These are phyloP conservation scores for Pecoramyces ruminantium DNA, from an alignment of 192 early-diverging fungal genomes.

Conservation along the genomic window DNA sequence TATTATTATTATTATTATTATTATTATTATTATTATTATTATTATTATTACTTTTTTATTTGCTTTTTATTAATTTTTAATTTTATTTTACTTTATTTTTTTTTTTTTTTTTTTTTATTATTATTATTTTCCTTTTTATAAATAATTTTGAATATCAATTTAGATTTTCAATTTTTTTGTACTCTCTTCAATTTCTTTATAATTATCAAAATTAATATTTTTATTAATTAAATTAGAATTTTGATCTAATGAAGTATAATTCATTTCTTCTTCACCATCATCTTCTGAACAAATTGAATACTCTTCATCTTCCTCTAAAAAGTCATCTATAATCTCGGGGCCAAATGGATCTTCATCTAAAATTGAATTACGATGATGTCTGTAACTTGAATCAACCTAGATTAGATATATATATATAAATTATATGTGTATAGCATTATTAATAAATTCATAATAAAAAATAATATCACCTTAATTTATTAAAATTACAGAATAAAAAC, in stretches of 20 bases:
- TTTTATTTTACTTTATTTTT: too few species aligned
- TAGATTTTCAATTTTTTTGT: too few species aligned
- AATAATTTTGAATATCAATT: too few species aligned
- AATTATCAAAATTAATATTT: not conserved
- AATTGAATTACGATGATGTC: not conserved
- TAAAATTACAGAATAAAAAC: too few species aligned
- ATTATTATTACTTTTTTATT: too few species aligned
- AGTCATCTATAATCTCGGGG: not conserved
- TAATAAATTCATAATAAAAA: not conserved
- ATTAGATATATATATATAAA: not conserved
- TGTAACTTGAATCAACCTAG: not conserved
- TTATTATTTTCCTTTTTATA: too few species aligned
- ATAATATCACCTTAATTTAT: not conserved
- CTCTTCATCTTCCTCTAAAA: not conserved
- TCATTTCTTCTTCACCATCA: not conserved
- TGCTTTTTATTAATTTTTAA: too few species aligned
- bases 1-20: too few species aligned
- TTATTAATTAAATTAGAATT: not conserved
- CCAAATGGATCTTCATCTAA: not conserved
- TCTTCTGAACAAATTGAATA: not conserved
- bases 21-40: too few species aligned
- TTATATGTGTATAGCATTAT: not conserved
- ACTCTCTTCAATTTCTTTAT: not conserved
- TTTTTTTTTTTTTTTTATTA: too few species aligned
- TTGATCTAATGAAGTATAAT: not conserved